Percentiles rank a stretch among this genome's conserved stretches.
Evolutionary conservation across 192 early-diverging fungal genomes (phyloP).

Genomic region (Rhizophagus sp.): DNA sequence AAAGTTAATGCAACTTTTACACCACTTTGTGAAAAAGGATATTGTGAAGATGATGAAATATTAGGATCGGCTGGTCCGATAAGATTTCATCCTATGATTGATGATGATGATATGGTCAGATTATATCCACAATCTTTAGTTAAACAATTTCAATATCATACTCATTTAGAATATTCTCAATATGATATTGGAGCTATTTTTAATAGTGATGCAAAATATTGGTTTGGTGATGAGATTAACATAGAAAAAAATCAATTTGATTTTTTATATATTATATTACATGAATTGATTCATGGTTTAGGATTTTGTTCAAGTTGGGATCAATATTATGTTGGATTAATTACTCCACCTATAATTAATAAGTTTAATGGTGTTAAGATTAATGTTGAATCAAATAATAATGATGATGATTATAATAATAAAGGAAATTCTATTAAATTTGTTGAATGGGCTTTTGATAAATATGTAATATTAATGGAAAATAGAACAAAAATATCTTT

Average conservation of each 20-base stretch:
- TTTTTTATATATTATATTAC: slow-evolving; percentile 35
- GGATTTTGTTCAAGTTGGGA: slow-evolving; percentile 41
- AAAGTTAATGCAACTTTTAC: slow-evolving; percentile 41
- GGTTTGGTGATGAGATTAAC: slow-evolving; percentile 28
- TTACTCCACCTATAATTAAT: background rate
- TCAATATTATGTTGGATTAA: slow-evolving; percentile 10
- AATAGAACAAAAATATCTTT: background rate
- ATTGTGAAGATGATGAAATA: background rate
- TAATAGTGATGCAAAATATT: slow-evolving; percentile 37
- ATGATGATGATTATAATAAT: too few species aligned
- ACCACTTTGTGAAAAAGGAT: slow-evolving; percentile 27
- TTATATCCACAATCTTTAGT: slow-evolving; percentile 45
- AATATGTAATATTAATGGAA: background rate
- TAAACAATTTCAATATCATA: slow-evolving; percentile 36
- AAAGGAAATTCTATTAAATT: background rate
- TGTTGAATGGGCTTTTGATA: slow-evolving; percentile 21
- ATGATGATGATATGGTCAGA: slow-evolving; percentile 36
- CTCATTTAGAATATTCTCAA: slow-evolving; percentile 28
- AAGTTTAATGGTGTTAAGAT: too few species aligned
- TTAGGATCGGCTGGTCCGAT: slow-evolving; percentile 37
- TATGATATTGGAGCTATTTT: slow-evolving; percentile 42
- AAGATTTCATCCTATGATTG: slow-evolving; percentile 36
- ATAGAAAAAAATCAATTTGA: slow-evolving; percentile 36
- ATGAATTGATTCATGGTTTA: slow-evolving; percentile 44
- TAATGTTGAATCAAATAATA: too few species aligned